Evolutionary conservation across 768 basidiomycete species (phyloP), one percentile per base, ranked within the genome.

Genomic region (Agaricus sinodeliciosus): DNA sequence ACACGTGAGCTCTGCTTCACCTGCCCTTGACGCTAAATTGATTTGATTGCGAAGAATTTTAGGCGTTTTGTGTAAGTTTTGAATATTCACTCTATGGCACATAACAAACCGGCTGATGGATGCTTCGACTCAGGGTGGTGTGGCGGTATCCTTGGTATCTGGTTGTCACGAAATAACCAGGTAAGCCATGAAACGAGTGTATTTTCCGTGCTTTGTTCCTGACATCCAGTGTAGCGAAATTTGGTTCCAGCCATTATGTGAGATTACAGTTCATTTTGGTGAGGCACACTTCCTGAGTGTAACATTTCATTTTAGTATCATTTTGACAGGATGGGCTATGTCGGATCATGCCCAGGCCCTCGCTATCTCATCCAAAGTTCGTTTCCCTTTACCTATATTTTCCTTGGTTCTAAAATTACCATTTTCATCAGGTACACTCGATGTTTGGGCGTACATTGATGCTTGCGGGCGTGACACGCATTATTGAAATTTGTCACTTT

Each of bases 301-400:
- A 45, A 42, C 19, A 46, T 56, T 19, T 6, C 4, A 55, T 12
- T 37, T 34, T 55, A 92, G 87, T 44, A 85, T 94, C 58, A 84
- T 92, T 54, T 72, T 96, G 54, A 96, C 94, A 0, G 94, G 94
- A 5, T 95, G 89, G 85, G 93, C 86, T 0, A 94, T 96, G 89
- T 87, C 88, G 0, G 84, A 90, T 41, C 94, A 96, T 58, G 80
- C 81, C 0, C 94, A 97, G 70, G 82, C 80, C 4, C 74, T 93
- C 45, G 85, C 83, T 81, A 72, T 94, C 36, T 91, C 91, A 0
- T 90, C 91, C 1, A 83, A 82, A 71, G 90, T 90, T 37, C 1
- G 43, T 43, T 15, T 13, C 11, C 25, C 22, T 16, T 40, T 48
- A 48, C 26, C 3, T 19, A 16, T 16, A 3, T 49, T 42, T 47